Conservation (phyloP, 805 yeast genomes). For the Ogataea degrootiae region DNA sequence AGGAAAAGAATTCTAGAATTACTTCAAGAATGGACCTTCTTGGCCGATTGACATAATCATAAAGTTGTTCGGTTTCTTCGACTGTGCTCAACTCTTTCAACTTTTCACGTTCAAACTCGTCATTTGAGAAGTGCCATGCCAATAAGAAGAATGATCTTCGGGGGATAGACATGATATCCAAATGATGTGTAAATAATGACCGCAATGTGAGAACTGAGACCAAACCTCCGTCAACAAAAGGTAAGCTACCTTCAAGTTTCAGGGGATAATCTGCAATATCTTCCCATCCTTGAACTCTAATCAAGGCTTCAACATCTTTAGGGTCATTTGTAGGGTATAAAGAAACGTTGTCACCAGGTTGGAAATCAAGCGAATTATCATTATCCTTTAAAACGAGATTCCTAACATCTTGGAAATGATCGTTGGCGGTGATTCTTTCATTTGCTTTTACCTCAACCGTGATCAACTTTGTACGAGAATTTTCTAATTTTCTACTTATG, state of each 20-base stretch:
- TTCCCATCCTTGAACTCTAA: slow-evolving; percentile 71
- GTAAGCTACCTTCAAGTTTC: slow-evolving; percentile 33
- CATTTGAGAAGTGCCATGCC: slow-evolving; percentile 71
- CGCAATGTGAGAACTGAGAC: slow-evolving; percentile 63
- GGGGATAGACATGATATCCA: slow-evolving; percentile 82
- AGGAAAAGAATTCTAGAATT: slow-evolving; percentile 71
- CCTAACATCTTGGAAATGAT: slow-evolving; percentile 91
- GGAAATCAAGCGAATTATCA: slow-evolving; percentile 31
- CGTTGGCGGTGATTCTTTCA: slow-evolving; percentile 55
- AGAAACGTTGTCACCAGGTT: slow-evolving; percentile 79
- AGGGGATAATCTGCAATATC: slow-evolving; percentile 62
- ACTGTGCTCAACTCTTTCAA: slow-evolving; percentile 67
- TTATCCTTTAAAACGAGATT: slow-evolving; percentile 42
- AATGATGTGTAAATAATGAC: slow-evolving; percentile 66
- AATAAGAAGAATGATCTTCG: slow-evolving; percentile 73
- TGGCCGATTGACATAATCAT: slow-evolving; percentile 90
- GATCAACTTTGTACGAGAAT: slow-evolving; percentile 4
- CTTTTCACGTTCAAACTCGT: slow-evolving; percentile 70
- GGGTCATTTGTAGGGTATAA: slow-evolving; percentile 72
- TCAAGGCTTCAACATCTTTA: slow-evolving; percentile 55
- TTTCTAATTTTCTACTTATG: slow-evolving; percentile 22
- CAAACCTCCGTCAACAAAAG: slow-evolving; percentile 53
- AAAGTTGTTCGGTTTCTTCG: slow-evolving; percentile 76
- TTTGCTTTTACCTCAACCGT: slow-evolving; percentile 49
- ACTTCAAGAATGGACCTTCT: slow-evolving; percentile 83